Evolutionary conservation across 2,329 filamentous ascomycete genomes (phyloP), one percentile per base, ranked within the genome.

Genomic region (Fusarium verticillioides): DNA sequence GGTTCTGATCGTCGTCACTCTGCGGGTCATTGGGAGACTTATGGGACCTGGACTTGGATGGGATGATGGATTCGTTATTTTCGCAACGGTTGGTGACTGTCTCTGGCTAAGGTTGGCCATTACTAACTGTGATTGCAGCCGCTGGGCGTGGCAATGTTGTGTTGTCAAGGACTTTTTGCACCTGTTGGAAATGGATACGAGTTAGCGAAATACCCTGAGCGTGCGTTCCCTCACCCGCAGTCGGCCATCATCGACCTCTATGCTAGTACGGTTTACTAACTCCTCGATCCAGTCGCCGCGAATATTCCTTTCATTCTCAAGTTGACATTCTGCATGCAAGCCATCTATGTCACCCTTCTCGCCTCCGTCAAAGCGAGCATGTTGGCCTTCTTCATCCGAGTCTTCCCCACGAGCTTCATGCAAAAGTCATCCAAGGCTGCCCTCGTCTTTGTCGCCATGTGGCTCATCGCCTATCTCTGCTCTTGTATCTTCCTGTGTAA

Each of bases 401-500:
- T 78, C 53, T 79, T 79, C 50, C 74, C 75, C 18, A 78, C 76
- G 0, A 13, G 18, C 0, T 79, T 79, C 16, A 78, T 79, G 69
- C 70, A 79, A 32, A 60, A 44, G 1, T 73, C 78, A 7, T 79
- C 80, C 32, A 79, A 78, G 43, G 74, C 77, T 9, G 75, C 84
- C 11, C 81, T 82, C 7, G 62, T 57, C 28, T 80, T 86, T 10
- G 79, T 83, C 19, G 77, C 82, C 40, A 70, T 76, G 37, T 87
- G 85, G 84, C 76, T 80, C n/a, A 80, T 86, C 49, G 80, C 82
- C 23, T 84, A 83, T 56, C 77, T 86, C 21, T 82, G 80, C 11
- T 57, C 77, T 7, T 78, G 73, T 74, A 81, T 87, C 61, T 87
- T 87, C 74, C 82, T 85, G 47, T 87, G 86, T 77, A 80, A 79